A percentile compares a stretch with the other conserved stretches of the same genome.
Conservation (phyloP, 140 eudicot genomes). For the Oenanthe javanica region DNA sequence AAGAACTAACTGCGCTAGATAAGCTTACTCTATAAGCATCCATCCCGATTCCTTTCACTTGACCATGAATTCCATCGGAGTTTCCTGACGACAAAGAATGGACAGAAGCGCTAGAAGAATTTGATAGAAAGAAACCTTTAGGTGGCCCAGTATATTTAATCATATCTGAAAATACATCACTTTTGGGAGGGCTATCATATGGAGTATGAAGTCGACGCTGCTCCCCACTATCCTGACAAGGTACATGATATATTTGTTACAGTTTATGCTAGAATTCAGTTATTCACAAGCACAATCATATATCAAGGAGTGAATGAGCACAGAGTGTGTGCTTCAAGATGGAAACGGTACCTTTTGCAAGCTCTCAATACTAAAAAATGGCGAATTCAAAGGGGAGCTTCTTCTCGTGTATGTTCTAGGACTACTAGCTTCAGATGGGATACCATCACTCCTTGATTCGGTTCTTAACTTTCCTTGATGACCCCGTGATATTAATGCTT, state of each 20-base stretch:
- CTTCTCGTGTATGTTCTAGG: constrained; percentile 82
- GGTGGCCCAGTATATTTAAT: constrained; percentile 60
- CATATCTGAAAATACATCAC: constrained; percentile 54
- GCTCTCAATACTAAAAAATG: constrained; percentile 72
- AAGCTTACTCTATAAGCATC: constrained; percentile 90
- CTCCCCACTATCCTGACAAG: constrained; percentile 57
- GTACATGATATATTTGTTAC: not conserved
- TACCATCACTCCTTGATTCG: constrained; percentile 95
- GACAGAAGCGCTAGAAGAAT: constrained; percentile 68
- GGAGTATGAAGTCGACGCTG: constrained; percentile 81
- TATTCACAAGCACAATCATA: not conserved
- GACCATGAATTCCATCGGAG: constrained; percentile 75
- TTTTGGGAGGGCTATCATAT: constrained; percentile 79
- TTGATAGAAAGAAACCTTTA: constrained; percentile 72
- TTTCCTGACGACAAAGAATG: constrained; percentile 90
- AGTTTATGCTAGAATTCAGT: not conserved
- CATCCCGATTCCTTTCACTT: constrained; percentile 52
- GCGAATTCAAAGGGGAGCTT: constrained; percentile 88
- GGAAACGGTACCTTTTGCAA: constrained; percentile 54
- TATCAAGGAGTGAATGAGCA: constrained; percentile 1
- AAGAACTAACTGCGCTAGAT: constrained; percentile 96
- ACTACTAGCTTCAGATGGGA: constrained; percentile 87
- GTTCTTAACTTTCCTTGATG: constrained; percentile 92
- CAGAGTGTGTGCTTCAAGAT: not conserved
- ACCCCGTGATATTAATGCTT: constrained; percentile 78